Percentiles rank a stretch among this genome's conserved stretches.
phyloP scores from a whole-genome alignment of 2,329 filamentous ascomycete species.

The Trichoderma sp. region DNA sequence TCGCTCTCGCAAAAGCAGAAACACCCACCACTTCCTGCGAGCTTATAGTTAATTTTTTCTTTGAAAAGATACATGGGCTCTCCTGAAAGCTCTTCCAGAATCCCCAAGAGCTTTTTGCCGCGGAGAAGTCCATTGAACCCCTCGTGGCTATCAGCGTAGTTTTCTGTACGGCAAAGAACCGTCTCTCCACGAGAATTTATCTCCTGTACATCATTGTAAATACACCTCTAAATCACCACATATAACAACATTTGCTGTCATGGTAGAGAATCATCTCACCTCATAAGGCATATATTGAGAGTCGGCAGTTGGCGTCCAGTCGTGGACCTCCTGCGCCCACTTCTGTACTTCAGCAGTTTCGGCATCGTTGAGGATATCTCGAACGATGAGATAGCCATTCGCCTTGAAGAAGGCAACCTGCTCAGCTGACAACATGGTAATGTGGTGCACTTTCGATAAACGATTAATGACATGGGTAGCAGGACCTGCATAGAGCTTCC shows the following conservation, averaged over 20 bases:
- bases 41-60: conserved; percentile 2
- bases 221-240: not conserved
- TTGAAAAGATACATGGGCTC: not conserved
- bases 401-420: not conserved
- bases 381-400: conserved; percentile 1
- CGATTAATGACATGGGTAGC: not conserved
- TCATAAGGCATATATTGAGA: conserved; percentile 10
- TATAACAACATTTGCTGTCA: no score
- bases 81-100: not conserved
- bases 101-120: not conserved
- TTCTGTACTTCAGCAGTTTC: not conserved
- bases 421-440: not conserved
- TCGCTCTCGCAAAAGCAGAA: not conserved
- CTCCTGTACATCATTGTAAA: not conserved
- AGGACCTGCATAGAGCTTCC: not conserved
- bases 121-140: not conserved
- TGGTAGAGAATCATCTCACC: not conserved
- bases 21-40: not conserved
- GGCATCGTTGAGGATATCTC: not conserved
- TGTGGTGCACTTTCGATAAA: not conserved
- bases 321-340: conserved; percentile 7
- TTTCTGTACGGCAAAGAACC: conserved; percentile 1
- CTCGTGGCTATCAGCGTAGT: not conserved
- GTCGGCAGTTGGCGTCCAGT: not conserved
- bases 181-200: not conserved